A percentile compares a stretch with the other conserved stretches of the same genome.
These are phyloP conservation scores for Acer negundo DNA, from an alignment of 345 rosid genomes.

Conservation along the genomic window DNA sequence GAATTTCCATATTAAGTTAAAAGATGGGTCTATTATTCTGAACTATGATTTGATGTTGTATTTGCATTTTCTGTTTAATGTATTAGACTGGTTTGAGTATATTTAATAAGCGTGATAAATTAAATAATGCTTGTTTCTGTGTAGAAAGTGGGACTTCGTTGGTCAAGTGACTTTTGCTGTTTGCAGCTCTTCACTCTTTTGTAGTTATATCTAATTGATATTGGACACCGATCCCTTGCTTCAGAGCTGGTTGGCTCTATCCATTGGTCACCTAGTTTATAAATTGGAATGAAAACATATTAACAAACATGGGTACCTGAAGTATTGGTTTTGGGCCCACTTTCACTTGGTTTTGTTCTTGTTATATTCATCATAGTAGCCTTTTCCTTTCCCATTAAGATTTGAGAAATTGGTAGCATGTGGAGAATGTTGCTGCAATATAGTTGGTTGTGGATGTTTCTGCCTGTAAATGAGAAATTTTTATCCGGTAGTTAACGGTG, in stretches of 20 bases:
- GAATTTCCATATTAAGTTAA: not conserved
- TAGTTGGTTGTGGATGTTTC: not conserved
- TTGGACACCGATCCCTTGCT: not conserved
- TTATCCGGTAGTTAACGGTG: not conserved
- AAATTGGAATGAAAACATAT: not conserved
- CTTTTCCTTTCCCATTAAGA: not conserved
- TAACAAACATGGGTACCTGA: not conserved
- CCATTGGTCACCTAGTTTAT: not conserved
- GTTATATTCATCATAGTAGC: not conserved
- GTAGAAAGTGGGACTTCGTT: not conserved
- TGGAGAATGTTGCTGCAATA: not conserved
- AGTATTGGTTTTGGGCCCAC: not conserved
- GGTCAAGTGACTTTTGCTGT: not conserved
- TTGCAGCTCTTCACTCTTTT: not conserved
- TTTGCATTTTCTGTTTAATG: not conserved
- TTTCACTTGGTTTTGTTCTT: not conserved
- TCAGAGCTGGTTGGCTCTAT: not conserved
- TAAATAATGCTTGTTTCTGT: not conserved
- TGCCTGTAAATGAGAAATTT: not conserved
- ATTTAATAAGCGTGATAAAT: not conserved
- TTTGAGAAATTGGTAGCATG: conserved; percentile 3
- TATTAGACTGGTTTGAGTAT: not conserved
- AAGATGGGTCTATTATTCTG: not conserved
- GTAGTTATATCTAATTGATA: not conserved
- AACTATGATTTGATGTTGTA: not conserved